Evolutionary conservation across 352 stramenopile genomes (phyloP).

Genomic region (Pythium myriotylum): DNA sequence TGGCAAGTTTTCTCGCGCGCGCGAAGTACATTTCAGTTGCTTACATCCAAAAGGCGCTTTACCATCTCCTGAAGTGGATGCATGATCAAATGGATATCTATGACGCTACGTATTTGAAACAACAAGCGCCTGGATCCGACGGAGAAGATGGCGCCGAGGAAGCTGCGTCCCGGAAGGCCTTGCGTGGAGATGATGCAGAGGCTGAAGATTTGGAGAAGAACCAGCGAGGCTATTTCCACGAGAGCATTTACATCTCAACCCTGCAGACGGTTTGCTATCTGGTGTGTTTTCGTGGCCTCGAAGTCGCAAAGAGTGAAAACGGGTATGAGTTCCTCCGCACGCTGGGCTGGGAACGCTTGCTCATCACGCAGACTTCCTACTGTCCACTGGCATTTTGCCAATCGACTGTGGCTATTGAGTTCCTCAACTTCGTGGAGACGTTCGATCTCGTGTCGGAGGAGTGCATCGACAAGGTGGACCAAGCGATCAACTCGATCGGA

Average conservation of each 20-base stretch:
- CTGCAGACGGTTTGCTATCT: constrained; percentile 98
- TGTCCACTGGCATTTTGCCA: constrained; percentile 80
- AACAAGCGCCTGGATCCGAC: constrained; percentile 27
- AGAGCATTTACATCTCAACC: constrained; percentile 78
- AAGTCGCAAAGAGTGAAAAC: constrained; percentile 71
- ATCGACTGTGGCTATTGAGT: constrained; percentile 78
- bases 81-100: constrained; percentile 94
- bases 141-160: constrained; percentile 23
- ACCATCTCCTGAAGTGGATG: constrained; percentile 93
- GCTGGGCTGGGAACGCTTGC: constrained; percentile 78
- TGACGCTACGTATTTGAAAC: constrained; percentile 38
- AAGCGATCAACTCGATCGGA: constrained; percentile 58
- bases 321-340: constrained; percentile 82
- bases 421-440: constrained; percentile 79
- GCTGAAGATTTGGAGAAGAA: constrained; percentile 33
- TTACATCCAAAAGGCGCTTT: constrained; percentile 93
- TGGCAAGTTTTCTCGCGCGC: constrained; percentile 95
- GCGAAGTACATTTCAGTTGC: constrained; percentile 93
- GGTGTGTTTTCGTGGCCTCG: constrained; percentile 95
- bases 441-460: constrained; percentile 78
- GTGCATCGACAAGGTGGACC: constrained; percentile 74
- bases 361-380: constrained; percentile 59
- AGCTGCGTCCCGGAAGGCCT: constrained; percentile 16
- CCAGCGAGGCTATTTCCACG: constrained; percentile 45
- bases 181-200: constrained; percentile 29